phyloP scores from a whole-genome alignment of 1,284 basidiomycete genomes.

The Bjerkandera adusta region DNA sequence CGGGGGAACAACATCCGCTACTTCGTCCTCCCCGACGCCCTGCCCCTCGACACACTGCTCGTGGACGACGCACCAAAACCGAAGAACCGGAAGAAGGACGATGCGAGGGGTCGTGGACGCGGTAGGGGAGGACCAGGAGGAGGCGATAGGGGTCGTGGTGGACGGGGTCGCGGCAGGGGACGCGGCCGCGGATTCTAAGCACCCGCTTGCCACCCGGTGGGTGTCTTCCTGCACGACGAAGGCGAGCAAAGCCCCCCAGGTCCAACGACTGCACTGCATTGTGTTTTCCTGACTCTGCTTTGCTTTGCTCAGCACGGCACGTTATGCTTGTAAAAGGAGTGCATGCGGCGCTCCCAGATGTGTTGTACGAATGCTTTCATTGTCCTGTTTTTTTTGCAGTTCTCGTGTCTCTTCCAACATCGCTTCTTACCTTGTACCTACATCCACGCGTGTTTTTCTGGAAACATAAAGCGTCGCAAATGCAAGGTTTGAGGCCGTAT shows the following conservation, averaged over 20 bases:
- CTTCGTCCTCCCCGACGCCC: constrained; percentile 93
- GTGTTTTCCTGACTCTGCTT: background rate
- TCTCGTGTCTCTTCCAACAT: background rate
- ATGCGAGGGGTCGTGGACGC: constrained; percentile 63
- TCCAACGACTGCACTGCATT: background rate
- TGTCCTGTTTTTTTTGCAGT: constrained; percentile 4
- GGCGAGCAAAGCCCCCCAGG: background rate
- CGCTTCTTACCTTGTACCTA: background rate
- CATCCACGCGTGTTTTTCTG: background rate
- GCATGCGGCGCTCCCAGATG: background rate
- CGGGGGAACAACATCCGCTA: constrained; percentile 93
- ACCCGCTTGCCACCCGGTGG: no score
- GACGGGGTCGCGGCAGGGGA: constrained; percentile 24
- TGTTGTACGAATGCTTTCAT: constrained; percentile 2
- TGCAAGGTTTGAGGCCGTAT: no score
- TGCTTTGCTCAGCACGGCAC: background rate
- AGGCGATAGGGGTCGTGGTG: constrained; percentile 46
- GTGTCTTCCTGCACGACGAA: background rate
- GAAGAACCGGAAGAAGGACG: constrained; percentile 84
- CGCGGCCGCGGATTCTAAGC: constrained; percentile 27
- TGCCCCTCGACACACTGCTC: constrained; percentile 93
- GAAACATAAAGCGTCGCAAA: background rate
- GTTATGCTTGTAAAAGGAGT: constrained; percentile 11
- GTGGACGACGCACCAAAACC: constrained; percentile 98
- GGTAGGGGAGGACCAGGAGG: constrained; percentile 46